These are phyloP conservation scores for Pseudogymnoascus sp. DNA, from an alignment of 2,329 filamentous ascomycete species.

Conservation along the genomic window DNA sequence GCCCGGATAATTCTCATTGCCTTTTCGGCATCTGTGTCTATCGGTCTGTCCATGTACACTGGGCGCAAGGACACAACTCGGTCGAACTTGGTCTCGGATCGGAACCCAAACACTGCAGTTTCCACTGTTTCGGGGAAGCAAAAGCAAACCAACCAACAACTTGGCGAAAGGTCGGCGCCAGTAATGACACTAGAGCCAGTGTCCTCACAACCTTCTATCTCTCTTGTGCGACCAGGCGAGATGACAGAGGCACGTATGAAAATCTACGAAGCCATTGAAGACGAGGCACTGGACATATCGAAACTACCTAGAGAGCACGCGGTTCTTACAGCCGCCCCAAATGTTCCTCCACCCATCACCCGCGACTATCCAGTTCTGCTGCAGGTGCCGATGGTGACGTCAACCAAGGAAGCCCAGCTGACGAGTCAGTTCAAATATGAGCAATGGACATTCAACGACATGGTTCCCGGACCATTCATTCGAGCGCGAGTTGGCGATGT, in stretches of 20 bases:
- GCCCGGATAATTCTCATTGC: conserved; percentile 4
- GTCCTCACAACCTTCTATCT: background rate
- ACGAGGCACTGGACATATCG: background rate
- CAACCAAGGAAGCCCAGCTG: conserved; percentile 26
- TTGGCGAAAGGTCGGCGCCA: background rate
- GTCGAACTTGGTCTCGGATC: background rate
- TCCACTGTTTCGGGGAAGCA: conserved; percentile 1
- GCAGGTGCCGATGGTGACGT: conserved; percentile 26
- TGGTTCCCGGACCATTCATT: conserved; percentile 31
- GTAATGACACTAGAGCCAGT: background rate
- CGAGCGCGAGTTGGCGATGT: conserved; percentile 31
- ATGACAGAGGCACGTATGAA: background rate
- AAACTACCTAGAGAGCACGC: conserved; percentile 27
- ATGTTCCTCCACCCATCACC: conserved; percentile 28
- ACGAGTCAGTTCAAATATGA: conserved; percentile 32
- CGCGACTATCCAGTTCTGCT: conserved; percentile 28
- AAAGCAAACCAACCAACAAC: background rate
- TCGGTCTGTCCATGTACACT: background rate
- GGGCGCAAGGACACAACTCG: background rate
- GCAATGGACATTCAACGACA: conserved; percentile 31
- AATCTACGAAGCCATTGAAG: conserved; percentile 5
- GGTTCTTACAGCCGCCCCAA: conserved; percentile 26
- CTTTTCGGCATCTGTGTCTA: conserved; percentile 16
- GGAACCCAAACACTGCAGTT: conserved; percentile 3
- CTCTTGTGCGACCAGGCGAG: background rate